Conservation (phyloP, 768 basidiomycete species). For the Gymnopilus dilepis region DNA sequence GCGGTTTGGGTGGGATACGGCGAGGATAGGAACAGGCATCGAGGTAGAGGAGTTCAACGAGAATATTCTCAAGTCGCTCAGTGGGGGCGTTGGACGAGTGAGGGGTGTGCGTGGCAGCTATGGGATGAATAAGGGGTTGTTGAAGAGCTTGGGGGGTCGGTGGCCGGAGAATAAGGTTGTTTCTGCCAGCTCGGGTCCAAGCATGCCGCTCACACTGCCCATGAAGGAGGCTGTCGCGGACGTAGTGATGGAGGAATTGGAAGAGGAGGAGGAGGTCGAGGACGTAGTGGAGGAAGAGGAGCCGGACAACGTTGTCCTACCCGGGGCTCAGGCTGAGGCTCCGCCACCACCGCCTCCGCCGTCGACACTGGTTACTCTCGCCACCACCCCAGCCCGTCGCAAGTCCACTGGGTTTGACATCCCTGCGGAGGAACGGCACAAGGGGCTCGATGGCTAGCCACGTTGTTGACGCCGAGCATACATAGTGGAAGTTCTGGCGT, state of each 20-base stretch:
- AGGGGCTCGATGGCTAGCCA: too few relatives aligned
- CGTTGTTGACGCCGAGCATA: too few relatives aligned
- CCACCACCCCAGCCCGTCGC: neutral
- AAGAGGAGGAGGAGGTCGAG: slow-evolving; percentile 1
- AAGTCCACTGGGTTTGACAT: slow-evolving; percentile 5
- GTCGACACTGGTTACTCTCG: neutral
- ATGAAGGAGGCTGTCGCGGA: slow-evolving; percentile 4
- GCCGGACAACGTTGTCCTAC: slow-evolving; percentile 9
- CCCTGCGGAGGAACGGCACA: slow-evolving; percentile 16
- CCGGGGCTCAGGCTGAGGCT: neutral
- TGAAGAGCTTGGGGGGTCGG: slow-evolving; percentile 50
- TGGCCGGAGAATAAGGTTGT: neutral
- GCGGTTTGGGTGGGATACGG: slow-evolving; percentile 34
- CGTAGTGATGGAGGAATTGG: neutral
- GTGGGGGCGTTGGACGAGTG: slow-evolving; percentile 28
- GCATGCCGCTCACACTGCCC: slow-evolving; percentile 7
- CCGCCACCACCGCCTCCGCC: too few relatives aligned
- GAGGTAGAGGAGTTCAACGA: slow-evolving; percentile 53
- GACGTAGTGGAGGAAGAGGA: neutral
- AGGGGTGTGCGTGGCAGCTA: slow-evolving; percentile 26
- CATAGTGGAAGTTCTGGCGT: too few relatives aligned
- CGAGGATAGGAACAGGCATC: slow-evolving; percentile 45
- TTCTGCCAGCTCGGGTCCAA: neutral
- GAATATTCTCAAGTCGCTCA: too few relatives aligned
- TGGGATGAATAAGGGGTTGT: slow-evolving; percentile 19